Conservation (phyloP, 208 protist genomes). For the Crithidia sp. region DNA sequence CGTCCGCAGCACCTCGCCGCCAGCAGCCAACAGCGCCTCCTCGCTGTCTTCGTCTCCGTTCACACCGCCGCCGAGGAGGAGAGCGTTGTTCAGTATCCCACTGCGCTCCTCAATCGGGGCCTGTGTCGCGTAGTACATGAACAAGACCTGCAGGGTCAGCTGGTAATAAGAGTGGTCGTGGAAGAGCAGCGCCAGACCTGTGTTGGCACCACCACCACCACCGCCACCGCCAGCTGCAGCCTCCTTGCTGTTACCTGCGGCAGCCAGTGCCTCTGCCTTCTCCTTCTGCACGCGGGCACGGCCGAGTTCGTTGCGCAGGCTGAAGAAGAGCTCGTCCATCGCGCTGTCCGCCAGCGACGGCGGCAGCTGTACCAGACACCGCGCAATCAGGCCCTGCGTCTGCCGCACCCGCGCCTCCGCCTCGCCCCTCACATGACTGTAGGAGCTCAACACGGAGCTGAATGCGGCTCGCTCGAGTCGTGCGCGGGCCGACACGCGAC, state of each 20-base stretch:
- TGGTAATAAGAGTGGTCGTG: conserved; percentile 56
- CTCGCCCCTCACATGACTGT: conserved; percentile 49
- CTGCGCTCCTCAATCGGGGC: conserved; percentile 60
- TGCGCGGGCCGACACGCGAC: conserved; percentile 46
- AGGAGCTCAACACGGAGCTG: conserved; percentile 55
- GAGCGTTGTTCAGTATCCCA: conserved; percentile 24
- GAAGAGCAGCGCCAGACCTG: conserved; percentile 23
- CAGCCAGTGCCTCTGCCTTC: not conserved
- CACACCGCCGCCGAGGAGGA: conserved; percentile 15
- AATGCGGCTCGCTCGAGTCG: conserved; percentile 62
- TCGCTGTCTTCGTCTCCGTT: conserved; percentile 10
- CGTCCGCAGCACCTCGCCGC: conserved; percentile 27
- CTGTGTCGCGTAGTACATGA: conserved; percentile 65
- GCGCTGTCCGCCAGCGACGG: conserved; percentile 54
- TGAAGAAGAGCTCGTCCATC: conserved; percentile 60
- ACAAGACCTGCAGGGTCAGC: conserved; percentile 72
- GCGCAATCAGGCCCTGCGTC: conserved; percentile 73
- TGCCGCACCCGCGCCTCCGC: conserved; percentile 57
- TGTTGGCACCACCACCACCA: not conserved
- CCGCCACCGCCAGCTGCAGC: not conserved
- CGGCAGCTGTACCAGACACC: conserved; percentile 68
- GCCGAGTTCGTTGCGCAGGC: conserved; percentile 40
- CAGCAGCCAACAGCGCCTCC: not conserved
- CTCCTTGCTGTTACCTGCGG: not conserved
- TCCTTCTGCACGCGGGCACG: conserved; percentile 32